Evolutionary conservation across 2,329 filamentous ascomycete species (phyloP).

Genomic region (Cordyceps tenuipes): DNA sequence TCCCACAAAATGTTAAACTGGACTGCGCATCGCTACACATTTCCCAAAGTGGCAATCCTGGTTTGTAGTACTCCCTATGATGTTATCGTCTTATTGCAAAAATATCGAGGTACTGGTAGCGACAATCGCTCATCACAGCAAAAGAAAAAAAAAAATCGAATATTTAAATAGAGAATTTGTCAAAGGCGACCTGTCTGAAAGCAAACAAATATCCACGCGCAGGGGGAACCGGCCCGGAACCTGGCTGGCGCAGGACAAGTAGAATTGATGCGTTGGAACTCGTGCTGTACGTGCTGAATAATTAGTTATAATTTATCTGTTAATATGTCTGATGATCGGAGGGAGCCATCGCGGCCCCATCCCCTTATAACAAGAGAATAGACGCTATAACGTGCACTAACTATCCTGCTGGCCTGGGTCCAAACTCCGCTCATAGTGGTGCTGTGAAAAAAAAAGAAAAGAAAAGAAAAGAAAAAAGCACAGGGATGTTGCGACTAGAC

Average conservation of each 20-base stretch:
- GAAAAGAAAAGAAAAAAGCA: too few species aligned
- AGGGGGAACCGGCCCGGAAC: background rate
- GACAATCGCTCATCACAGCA: too few species aligned
- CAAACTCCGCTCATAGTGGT: background rate
- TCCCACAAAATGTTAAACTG: too few species aligned
- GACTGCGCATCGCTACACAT: background rate
- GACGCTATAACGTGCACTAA: background rate
- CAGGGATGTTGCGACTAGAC: background rate
- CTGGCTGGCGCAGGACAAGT: background rate
- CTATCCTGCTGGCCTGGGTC: background rate
- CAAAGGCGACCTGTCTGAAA: background rate
- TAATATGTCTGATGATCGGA: background rate
- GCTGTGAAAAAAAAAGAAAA: background rate
- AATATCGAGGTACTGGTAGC: too few species aligned
- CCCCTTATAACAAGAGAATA: background rate
- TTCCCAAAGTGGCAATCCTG: background rate
- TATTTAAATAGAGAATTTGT: background rate
- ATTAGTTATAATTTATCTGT: background rate
- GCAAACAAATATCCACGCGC: too few species aligned
- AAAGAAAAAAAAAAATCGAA: too few species aligned
- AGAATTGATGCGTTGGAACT: background rate
- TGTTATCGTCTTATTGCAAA: too few species aligned
- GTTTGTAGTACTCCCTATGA: too few species aligned
- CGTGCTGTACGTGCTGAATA: background rate
- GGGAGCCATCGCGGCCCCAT: background rate